A percentile compares a stretch with the other conserved stretches of the same genome.
Evolutionary conservation across 2,329 filamentous ascomycete species (phyloP).

Genomic region (Microsporum canis): DNA sequence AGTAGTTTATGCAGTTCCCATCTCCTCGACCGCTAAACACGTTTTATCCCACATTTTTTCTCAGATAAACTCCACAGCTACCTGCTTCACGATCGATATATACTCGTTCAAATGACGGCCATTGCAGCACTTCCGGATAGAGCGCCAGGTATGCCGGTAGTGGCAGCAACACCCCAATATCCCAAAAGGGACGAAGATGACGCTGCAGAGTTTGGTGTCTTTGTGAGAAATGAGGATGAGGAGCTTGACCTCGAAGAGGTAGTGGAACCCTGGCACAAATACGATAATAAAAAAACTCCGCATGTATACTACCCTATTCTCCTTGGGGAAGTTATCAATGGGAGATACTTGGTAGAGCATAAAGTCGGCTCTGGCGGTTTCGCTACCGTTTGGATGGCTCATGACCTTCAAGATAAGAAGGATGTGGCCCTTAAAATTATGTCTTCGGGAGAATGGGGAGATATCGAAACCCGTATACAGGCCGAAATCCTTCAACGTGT

Average conservation of each 20-base stretch:
- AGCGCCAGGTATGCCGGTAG: not conserved
- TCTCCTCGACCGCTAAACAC: not conserved
- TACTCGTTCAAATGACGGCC: not conserved
- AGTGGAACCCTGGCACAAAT: conserved; percentile 8
- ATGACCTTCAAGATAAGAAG: conserved; percentile 9
- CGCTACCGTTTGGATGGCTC: conserved; percentile 14
- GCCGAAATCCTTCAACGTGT: conserved; percentile 9
- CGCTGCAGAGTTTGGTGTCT: conserved; percentile 9
- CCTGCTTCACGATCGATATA: not conserved
- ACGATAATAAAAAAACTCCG: conserved; percentile 4
- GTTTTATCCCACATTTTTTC: not conserved
- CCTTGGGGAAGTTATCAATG: conserved; percentile 11
- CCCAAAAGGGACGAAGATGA: not conserved
- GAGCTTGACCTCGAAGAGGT: conserved; percentile 8
- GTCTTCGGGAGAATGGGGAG: not conserved
- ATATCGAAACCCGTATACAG: conserved; percentile 10
- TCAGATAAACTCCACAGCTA: not conserved
- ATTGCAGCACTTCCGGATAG: no score
- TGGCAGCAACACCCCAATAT: conserved; percentile 4
- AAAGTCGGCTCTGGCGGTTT: conserved; percentile 13
- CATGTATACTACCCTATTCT: conserved; percentile 12
- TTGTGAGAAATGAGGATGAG: conserved; percentile 7
- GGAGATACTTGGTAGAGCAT: conserved; percentile 12
- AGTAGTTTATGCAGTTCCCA: not conserved
- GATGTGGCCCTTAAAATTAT: conserved; percentile 13